These are phyloP conservation scores for Calonectria leucothoes DNA, from an alignment of 2,329 filamentous ascomycete species.

Conservation along the genomic window DNA sequence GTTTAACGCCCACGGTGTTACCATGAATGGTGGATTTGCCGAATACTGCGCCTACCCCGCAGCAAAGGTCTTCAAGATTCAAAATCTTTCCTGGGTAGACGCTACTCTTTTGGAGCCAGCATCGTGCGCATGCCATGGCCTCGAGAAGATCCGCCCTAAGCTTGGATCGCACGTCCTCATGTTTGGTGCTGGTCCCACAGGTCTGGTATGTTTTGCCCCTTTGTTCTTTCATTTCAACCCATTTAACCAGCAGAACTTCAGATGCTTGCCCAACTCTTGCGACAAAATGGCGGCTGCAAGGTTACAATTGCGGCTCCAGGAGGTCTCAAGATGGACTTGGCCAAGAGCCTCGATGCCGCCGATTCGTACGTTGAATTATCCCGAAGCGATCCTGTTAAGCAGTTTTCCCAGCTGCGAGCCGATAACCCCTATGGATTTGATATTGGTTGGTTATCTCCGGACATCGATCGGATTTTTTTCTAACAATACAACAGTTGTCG, in stretches of 20 bases:
- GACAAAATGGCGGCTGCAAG: conserved; percentile 75
- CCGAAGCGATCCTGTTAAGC: conserved; percentile 64
- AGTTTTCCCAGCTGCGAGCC: conserved; percentile 71
- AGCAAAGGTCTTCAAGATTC: conserved; percentile 71
- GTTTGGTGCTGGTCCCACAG: conserved; percentile 75
- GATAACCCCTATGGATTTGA: conserved; percentile 80
- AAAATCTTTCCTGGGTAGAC: conserved; percentile 75
- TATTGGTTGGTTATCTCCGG: conserved; percentile 58
- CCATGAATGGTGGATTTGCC: conserved; percentile 77
- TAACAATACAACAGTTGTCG: conserved; percentile 60
- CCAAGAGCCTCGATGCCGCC: conserved; percentile 66
- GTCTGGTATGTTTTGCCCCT: conserved; percentile 58
- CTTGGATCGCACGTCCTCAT: conserved; percentile 74
- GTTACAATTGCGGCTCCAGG: conserved; percentile 76
- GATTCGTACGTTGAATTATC: conserved; percentile 67
- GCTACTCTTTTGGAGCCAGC: conserved; percentile 78
- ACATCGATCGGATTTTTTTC: not conserved
- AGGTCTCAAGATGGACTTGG: conserved; percentile 78
- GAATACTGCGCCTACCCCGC: conserved; percentile 71
- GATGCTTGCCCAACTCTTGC: conserved; percentile 71
- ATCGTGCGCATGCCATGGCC: conserved; percentile 76
- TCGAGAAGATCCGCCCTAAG: conserved; percentile 76
- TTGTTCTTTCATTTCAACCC: not conserved
- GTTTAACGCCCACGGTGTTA: conserved; percentile 75
- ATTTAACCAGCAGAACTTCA: conserved; percentile 22